These are phyloP conservation scores for Vanrija sp. DNA, from an alignment of 1,284 basidiomycete genomes.

Conservation along the genomic window DNA sequence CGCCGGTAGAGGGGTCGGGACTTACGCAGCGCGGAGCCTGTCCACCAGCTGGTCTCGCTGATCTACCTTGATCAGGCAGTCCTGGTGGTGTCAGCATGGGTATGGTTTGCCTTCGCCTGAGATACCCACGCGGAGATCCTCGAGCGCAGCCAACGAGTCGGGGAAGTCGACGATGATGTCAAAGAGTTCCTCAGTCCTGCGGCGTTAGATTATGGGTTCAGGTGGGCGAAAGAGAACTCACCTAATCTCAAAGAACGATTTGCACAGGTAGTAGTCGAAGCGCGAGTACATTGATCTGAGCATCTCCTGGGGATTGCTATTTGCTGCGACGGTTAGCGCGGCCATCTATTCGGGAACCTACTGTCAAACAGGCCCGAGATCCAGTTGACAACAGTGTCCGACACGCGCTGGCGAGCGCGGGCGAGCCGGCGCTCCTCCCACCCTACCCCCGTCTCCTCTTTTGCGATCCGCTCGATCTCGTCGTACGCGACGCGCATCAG, in stretches of 20 bases:
- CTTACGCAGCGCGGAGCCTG: slow-evolving; percentile 43
- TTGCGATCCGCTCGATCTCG: slow-evolving; percentile 70
- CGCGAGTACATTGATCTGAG: slow-evolving; percentile 71
- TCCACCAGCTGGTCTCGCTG: slow-evolving; percentile 41
- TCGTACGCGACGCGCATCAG: slow-evolving; percentile 79
- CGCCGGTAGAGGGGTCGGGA: slow-evolving; percentile 4
- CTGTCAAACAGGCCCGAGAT: slow-evolving; percentile 68
- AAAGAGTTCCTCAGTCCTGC: slow-evolving; percentile 81
- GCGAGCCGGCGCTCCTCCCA: slow-evolving; percentile 68
- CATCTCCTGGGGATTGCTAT: slow-evolving; percentile 49
- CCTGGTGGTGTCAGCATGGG: slow-evolving; percentile 18
- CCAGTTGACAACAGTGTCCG: slow-evolving; percentile 73
- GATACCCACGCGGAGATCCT: slow-evolving; percentile 72
- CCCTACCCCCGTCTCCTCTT: slow-evolving; percentile 61
- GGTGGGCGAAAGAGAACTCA: slow-evolving; percentile 34
- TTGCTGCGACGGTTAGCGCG: slow-evolving; percentile 8
- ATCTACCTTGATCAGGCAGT: slow-evolving; percentile 42
- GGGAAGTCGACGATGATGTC: slow-evolving; percentile 94
- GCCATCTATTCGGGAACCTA: slow-evolving; percentile 9
- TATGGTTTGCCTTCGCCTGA: too few species aligned
- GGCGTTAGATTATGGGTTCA: not conserved
- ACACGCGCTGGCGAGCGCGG: slow-evolving; percentile 67
- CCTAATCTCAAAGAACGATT: slow-evolving; percentile 80
- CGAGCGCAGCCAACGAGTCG: slow-evolving; percentile 76
- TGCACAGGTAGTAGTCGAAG: slow-evolving; percentile 87